Evolutionary conservation across 805 yeast species (phyloP).

Genomic region (Peterozyma toletana): DNA sequence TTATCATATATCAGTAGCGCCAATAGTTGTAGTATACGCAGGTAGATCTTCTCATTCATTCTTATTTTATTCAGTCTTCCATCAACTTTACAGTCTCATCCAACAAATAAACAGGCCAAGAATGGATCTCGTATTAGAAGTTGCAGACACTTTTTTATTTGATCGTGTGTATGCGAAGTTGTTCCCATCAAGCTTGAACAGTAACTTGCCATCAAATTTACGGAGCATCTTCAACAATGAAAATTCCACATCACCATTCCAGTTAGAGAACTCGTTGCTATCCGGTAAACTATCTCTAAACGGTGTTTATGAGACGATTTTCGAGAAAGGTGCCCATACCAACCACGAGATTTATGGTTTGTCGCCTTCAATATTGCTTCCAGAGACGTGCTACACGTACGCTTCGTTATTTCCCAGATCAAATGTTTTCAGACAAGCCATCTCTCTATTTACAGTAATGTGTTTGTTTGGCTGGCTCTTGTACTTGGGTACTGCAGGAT

Average conservation of each 20-base stretch:
- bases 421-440: conserved; percentile 61
- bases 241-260: conserved; percentile 8
- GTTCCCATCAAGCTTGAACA: conserved; percentile 51
- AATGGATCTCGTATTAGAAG: conserved; percentile 92
- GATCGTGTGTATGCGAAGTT: conserved; percentile 69
- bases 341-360: conserved; percentile 25
- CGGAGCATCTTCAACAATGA: conserved; percentile 14
- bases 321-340: not conserved
- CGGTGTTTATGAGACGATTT: conserved; percentile 9
- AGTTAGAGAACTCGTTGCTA: conserved; percentile 1
- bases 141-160: conserved; percentile 62
- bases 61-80: not conserved
- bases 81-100: not conserved
- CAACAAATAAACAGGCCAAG: conserved; percentile 5
- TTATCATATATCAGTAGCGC: too few relatives aligned
- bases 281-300: conserved; percentile 1
- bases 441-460: conserved; percentile 62
- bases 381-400: conserved; percentile 47
- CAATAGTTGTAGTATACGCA: too few relatives aligned
- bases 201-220: conserved; percentile 21
- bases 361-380: conserved; percentile 46
- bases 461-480: conserved; percentile 83
- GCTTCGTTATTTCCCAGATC: conserved; percentile 69
- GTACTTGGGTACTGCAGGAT: conserved; percentile 66
- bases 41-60: not conserved